A percentile compares a stretch with the other conserved stretches of the same genome.
These are phyloP conservation scores for Aspergillus uvarum DNA, from an alignment of 2,329 filamentous ascomycete genomes.

Conservation along the genomic window DNA sequence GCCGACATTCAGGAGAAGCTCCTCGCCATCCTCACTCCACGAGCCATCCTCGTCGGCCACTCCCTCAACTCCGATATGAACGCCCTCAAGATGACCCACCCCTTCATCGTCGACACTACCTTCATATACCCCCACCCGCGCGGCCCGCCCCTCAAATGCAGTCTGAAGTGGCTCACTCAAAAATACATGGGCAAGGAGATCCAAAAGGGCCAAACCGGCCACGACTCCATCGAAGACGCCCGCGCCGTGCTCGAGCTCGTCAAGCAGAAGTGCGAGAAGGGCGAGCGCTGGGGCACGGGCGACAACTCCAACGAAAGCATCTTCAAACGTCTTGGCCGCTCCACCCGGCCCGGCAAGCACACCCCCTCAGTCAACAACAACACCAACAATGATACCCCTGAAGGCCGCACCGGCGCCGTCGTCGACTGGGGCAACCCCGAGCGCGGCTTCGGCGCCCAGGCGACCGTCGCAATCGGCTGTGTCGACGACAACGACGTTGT, in stretches of 20 bases:
- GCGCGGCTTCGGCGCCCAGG: slow-evolving; percentile 58
- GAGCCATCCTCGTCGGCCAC: slow-evolving; percentile 49
- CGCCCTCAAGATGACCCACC: slow-evolving; percentile 82
- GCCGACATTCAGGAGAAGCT: slow-evolving; percentile 78
- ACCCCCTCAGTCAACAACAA: neutral
- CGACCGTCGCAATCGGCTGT: slow-evolving; percentile 57
- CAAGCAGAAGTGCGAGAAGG: slow-evolving; percentile 93
- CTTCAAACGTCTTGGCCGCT: slow-evolving; percentile 74
- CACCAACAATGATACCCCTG: slow-evolving; percentile 7
- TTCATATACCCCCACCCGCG: slow-evolving; percentile 87
- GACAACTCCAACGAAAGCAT: slow-evolving; percentile 82
- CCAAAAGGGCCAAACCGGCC: slow-evolving; percentile 75
- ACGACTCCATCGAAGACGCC: slow-evolving; percentile 92
- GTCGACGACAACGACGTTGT: slow-evolving; percentile 59
- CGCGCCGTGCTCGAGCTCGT: slow-evolving; percentile 87
- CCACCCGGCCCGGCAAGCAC: slow-evolving; percentile 45
- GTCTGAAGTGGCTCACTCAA: slow-evolving; percentile 82
- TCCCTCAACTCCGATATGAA: slow-evolving; percentile 60
- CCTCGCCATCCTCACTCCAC: slow-evolving; percentile 62
- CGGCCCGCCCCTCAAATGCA: slow-evolving; percentile 84
- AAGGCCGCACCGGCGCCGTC: slow-evolving; percentile 54
- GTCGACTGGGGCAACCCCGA: slow-evolving; percentile 87
- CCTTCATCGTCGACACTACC: slow-evolving; percentile 89
- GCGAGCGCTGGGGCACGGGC: slow-evolving; percentile 77
- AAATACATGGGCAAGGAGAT: slow-evolving; percentile 86